phyloP scores from a whole-genome alignment of 768 basidiomycete species.

The Agaricus blazei region DNA sequence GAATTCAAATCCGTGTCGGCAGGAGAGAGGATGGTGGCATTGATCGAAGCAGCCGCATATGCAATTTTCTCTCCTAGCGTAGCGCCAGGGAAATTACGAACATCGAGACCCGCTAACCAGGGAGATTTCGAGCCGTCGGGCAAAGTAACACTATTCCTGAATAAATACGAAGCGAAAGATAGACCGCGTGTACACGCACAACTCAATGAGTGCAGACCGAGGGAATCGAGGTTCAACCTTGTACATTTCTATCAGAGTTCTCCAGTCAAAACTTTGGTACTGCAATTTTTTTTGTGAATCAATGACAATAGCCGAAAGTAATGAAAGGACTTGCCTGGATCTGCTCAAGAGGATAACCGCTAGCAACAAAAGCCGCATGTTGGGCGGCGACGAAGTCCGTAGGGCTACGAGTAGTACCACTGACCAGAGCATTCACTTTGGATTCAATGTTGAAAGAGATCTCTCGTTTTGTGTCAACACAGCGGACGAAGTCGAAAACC shows the following conservation, averaged over 20 bases:
- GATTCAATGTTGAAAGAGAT: slow-evolving; percentile 79
- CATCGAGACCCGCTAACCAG: slow-evolving; percentile 66
- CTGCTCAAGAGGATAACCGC: slow-evolving; percentile 49
- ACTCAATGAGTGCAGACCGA: slow-evolving; percentile 62
- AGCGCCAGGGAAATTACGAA: slow-evolving; percentile 60
- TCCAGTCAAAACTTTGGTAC: slow-evolving; percentile 85
- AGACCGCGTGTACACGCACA: slow-evolving; percentile 33
- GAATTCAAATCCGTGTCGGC: slow-evolving; percentile 35
- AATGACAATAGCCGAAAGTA: background rate
- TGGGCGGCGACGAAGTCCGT: slow-evolving; percentile 61
- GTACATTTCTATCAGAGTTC: slow-evolving; percentile 71
- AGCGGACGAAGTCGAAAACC: slow-evolving; percentile 71
- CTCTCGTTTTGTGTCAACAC: slow-evolving; percentile 58
- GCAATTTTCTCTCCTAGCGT: slow-evolving; percentile 55
- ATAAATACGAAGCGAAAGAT: background rate
- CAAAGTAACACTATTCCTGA: slow-evolving; percentile 35
- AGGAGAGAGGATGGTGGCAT: slow-evolving; percentile 64
- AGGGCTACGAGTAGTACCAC: slow-evolving; percentile 47
- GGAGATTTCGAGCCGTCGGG: slow-evolving; percentile 43
- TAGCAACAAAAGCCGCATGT: slow-evolving; percentile 49
- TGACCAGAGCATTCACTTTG: slow-evolving; percentile 56
- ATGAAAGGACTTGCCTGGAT: slow-evolving; percentile 48
- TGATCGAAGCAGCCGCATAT: slow-evolving; percentile 61
- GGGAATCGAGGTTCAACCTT: slow-evolving; percentile 52
- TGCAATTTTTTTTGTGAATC: slow-evolving; percentile 18